Evolutionary conservation across 495 filamentous ascomycete genomes (phyloP), one percentile per base, ranked within the genome.

Genomic region (Penicillium goetzii): DNA sequence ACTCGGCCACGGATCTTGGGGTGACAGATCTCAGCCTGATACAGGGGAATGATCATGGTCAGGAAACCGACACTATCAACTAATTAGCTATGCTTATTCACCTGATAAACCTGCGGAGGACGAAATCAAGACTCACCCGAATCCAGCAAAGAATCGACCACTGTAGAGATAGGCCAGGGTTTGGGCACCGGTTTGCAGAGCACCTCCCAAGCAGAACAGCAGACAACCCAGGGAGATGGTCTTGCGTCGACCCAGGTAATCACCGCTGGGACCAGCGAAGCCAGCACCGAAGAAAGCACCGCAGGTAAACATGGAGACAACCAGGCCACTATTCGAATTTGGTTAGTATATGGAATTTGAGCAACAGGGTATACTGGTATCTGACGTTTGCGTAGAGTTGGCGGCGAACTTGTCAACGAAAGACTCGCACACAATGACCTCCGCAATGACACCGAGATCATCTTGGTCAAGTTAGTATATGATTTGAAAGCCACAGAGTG

Each of bases 281-380:
- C 69, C 72, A 33, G 78, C 69, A 43, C 80, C 79, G 55, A 74
- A 68, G 68, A 81, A 81, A 34, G 79, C 79, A 43, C 79, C 78
- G 19, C 68, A 67, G 0, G 88, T 91, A 74, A 91, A 91, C 50
- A 90, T 75, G 0, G 87, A 87, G 17, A 90, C 88, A 0, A 90
- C 88, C 36, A 57, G 23, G 5, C 55, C 55, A 43, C 55, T 57
- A 4, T 17, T 10, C 15, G 23, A 1, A 17, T 4, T 4, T 32
- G n/a, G 32, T 36, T n/a, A 57, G 17, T 43, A 12, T n/a, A 9
- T 45, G 2, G 19, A 2, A 28, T n/a, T n/a, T 10, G 30, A 25
- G 14, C 19, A 28, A 19, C 7, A 23, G 19, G 30, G 19, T 15
- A 50, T 33, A 50, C 8, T 11, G 15, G 17, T 2, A 34, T 49